These are phyloP conservation scores for Sideroxylon spinosum DNA, from an alignment of 179 eudicot species.

Conservation along the genomic window DNA sequence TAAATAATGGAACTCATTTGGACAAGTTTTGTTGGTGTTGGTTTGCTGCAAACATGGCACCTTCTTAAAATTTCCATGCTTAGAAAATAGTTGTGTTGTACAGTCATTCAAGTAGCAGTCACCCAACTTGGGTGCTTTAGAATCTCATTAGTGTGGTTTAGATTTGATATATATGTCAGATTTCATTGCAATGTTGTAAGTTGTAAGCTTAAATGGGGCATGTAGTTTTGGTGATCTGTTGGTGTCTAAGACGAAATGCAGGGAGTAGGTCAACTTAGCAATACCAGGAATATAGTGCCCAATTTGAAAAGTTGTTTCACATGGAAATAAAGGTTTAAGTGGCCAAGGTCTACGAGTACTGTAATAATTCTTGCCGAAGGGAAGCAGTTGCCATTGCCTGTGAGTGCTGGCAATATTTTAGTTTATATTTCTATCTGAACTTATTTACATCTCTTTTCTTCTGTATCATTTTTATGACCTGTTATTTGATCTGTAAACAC, in stretches of 20 bases:
- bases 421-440: not conserved
- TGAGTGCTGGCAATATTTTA: not conserved
- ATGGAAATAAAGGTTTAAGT: not conserved
- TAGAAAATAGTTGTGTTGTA: not conserved
- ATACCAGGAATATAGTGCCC: not conserved
- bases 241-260: not conserved
- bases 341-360: not conserved
- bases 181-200: not conserved
- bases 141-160: not conserved
- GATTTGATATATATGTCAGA: not conserved
- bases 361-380: not conserved
- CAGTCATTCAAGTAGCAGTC: not conserved
- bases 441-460: not conserved
- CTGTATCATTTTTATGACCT: not conserved
- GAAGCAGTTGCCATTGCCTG: constrained; percentile 5
- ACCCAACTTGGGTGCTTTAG: not conserved
- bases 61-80: not conserved
- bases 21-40: too few relatives aligned
- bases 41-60: too few relatives aligned
- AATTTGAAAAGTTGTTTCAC: too few relatives aligned
- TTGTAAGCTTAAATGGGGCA: not conserved
- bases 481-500: not conserved
- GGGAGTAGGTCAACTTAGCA: not conserved
- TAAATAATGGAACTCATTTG: too few relatives aligned
- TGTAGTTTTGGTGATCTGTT: not conserved